These are phyloP conservation scores for Leccinum subgranulosum DNA, from an alignment of 768 basidiomycete genomes.

Conservation along the genomic window DNA sequence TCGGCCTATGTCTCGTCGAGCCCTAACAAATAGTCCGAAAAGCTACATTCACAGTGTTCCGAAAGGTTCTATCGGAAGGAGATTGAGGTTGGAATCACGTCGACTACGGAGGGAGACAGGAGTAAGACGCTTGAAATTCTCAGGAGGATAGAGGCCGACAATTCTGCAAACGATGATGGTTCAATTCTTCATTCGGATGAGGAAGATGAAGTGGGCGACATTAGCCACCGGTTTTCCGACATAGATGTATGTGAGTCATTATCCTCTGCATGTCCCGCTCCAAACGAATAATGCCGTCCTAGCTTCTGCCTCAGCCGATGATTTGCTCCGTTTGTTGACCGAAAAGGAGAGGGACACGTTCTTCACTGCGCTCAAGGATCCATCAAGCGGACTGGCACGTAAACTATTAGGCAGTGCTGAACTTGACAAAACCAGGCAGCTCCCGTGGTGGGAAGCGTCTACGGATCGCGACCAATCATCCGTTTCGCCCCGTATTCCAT, in stretches of 20 bases:
- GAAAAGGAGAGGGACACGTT: constrained; percentile 61
- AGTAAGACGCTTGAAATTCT: constrained; percentile 67
- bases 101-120: constrained; percentile 56
- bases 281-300: neutral
- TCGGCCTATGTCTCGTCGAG: neutral
- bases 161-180: constrained; percentile 35
- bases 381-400: constrained; percentile 56
- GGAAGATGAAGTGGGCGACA: constrained; percentile 40
- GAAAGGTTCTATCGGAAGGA: constrained; percentile 80
- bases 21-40: neutral
- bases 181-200: constrained; percentile 32
- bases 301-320: constrained; percentile 57
- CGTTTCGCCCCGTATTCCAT: constrained; percentile 9
- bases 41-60: constrained; percentile 71
- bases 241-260: constrained; percentile 62
- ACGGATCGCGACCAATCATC: constrained; percentile 1
- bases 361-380: constrained; percentile 54
- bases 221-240: constrained; percentile 49
- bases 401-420: constrained; percentile 58
- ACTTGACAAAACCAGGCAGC: constrained; percentile 43
- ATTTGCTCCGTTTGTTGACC: constrained; percentile 60
- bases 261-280: neutral
- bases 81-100: constrained; percentile 59
- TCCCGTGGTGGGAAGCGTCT: constrained; percentile 73
- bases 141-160: constrained; percentile 68